phyloP scores from a whole-genome alignment of 805 yeast genomes.

The Zygosaccharomyces bailii region DNA sequence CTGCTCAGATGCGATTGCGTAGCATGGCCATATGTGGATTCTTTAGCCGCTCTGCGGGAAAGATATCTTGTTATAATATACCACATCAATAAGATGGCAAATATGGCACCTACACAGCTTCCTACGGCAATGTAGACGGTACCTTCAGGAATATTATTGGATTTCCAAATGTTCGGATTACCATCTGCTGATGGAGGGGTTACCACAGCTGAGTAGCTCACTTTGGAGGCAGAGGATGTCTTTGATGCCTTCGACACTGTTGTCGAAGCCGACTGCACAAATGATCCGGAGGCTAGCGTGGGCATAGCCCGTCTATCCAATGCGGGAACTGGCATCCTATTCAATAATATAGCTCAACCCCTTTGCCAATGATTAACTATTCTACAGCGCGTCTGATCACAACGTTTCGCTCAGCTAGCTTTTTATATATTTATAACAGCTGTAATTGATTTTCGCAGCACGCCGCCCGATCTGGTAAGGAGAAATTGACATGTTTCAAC shows the following conservation, averaged over 20 bases:
- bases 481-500: slow-evolving; percentile 6
- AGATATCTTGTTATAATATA: slow-evolving; percentile 46
- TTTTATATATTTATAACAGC: slow-evolving; percentile 1
- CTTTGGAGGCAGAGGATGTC: slow-evolving; percentile 14
- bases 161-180: slow-evolving; percentile 61
- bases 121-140: slow-evolving; percentile 85
- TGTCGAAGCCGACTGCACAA: slow-evolving; percentile 8
- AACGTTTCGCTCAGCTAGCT: background rate
- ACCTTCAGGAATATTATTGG: slow-evolving; percentile 56
- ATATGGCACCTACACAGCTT: slow-evolving; percentile 56
- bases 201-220: slow-evolving; percentile 33
- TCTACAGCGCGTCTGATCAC: background rate
- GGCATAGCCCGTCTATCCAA: slow-evolving; percentile 29
- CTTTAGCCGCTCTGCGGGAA: slow-evolving; percentile 53
- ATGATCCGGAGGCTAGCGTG: slow-evolving; percentile 17
- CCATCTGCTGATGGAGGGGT: slow-evolving; percentile 51
- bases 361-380: background rate
- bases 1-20: slow-evolving; percentile 25
- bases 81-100: slow-evolving; percentile 51
- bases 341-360: background rate
- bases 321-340: slow-evolving; percentile 20
- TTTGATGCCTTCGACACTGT: slow-evolving; percentile 10
- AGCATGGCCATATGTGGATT: slow-evolving; percentile 26
- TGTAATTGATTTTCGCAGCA: slow-evolving; percentile 1
- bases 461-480: slow-evolving; percentile 6